Evolutionary conservation across 192 early-diverging fungal genomes (phyloP).

Genomic region (Phycomyces blakesleeanus): DNA sequence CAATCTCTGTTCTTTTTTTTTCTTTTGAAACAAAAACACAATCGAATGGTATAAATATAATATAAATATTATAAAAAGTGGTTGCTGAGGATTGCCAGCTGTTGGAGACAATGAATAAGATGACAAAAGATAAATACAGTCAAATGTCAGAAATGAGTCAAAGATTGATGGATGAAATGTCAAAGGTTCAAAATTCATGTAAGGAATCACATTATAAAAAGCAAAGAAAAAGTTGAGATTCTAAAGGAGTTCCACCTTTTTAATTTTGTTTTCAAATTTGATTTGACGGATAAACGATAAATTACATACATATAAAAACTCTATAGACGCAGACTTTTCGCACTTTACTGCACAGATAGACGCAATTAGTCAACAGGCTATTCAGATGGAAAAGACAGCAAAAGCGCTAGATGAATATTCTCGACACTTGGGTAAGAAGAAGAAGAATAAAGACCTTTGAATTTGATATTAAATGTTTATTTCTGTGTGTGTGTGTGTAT

Average conservation of each 20-base stretch:
- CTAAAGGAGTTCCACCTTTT: too few relatives aligned
- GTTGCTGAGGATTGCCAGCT: constrained; percentile 30
- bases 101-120: constrained; percentile 35
- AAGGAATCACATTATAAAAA: too few relatives aligned
- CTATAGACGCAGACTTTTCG: constrained; percentile 15
- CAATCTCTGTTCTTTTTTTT: neutral
- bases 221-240: too few relatives aligned
- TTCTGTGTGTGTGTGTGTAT: too few relatives aligned
- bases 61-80: too few relatives aligned
- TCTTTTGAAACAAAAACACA: too few relatives aligned
- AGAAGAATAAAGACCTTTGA: too few relatives aligned
- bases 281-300: too few relatives aligned
- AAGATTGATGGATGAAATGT: constrained; percentile 34
- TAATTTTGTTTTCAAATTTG: too few relatives aligned
- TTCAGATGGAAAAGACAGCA: constrained; percentile 31
- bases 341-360: constrained; percentile 33
- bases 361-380: constrained; percentile 27
- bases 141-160: constrained; percentile 38
- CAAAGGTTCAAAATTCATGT: constrained; percentile 35
- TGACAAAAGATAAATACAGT: constrained; percentile 32
- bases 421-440: constrained; percentile 25
- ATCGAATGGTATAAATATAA: too few relatives aligned
- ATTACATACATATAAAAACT: neutral
- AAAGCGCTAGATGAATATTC: constrained; percentile 34
- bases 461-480: too few relatives aligned